Evolutionary conservation across 164 flowering plant genomes (phyloP), one percentile per base, ranked within the genome.

Genomic region (Chimonanthus praecox): DNA sequence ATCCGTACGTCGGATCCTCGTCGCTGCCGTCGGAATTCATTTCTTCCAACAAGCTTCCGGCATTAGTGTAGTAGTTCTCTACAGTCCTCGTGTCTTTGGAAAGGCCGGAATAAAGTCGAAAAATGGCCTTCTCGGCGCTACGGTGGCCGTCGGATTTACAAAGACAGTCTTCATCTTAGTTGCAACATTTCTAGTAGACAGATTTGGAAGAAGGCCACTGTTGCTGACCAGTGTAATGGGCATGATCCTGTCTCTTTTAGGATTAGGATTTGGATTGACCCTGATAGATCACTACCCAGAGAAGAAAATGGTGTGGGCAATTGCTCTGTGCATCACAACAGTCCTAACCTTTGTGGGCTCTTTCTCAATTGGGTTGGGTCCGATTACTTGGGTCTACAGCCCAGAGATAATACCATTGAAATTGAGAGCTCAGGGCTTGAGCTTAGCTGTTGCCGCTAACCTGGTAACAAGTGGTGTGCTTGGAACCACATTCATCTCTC

Each of bases 291-390:
- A 80, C 11, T 9, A 73, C 16, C 63, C 84, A 0, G 78, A 75
- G 0, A n/a, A 71, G 72, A 87, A 77, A 73, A 4, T 83, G 0
- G 62, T 13, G 48, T 88, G 94, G 91, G 90, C 91, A 4, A 13
- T 88, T 1, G 87, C 3, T 1, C 13, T 90, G 65, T 63, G 78
- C 67, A 73, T 88, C 15, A 1, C 78, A 3, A 74, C 72, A 71
- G 84, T 86, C 1, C 33, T 87, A 54, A 11, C 82, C 1, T 85
- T 46, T 78, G 88, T 88, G 0, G 82, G 86, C 16, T 43, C 73
- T 6, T 91, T 89, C 78, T 88, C 94, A 0, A 88, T 89, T 4
- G 94, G 93, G n/a, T 7, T 87, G 83, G 96, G 96, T 0, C 96
- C 96, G 7, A 82, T 91, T 50, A 70, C 92, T 5, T 89, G 94